Conservation (phyloP, 2,329 filamentous ascomycete species). For the Geoglossum cookeanum region DNA sequence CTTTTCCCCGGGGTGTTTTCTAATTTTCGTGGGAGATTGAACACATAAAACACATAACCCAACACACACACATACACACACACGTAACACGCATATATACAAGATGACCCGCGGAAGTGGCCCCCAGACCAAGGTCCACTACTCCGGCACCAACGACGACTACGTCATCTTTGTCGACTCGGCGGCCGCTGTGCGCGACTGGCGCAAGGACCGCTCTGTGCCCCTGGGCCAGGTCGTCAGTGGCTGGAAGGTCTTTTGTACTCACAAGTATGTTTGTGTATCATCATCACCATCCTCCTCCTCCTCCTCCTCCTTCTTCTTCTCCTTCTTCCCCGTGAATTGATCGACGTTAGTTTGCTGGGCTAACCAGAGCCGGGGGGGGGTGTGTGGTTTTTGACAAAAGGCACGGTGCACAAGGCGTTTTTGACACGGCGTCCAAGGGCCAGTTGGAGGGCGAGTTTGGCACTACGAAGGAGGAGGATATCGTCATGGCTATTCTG, state of each 20-base stretch:
- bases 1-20: too few relatives aligned
- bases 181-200: slow-evolving; percentile 23
- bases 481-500: slow-evolving; percentile 65
- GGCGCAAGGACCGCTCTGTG: slow-evolving; percentile 60
- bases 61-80: background rate
- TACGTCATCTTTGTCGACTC: slow-evolving; percentile 42
- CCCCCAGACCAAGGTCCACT: slow-evolving; percentile 60
- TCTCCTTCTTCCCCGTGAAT: too few relatives aligned
- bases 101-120: slow-evolving; percentile 55
- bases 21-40: too few relatives aligned
- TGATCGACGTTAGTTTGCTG: background rate
- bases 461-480: slow-evolving; percentile 59
- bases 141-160: slow-evolving; percentile 48
- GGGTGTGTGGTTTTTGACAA: too few relatives aligned
- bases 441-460: slow-evolving; percentile 67
- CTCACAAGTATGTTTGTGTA: slow-evolving; percentile 86
- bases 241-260: slow-evolving; percentile 75
- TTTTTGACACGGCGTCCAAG: slow-evolving; percentile 58
- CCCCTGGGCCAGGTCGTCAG: slow-evolving; percentile 73
- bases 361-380: too few relatives aligned
- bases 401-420: slow-evolving; percentile 78
- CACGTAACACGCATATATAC: background rate
- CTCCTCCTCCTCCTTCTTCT: background rate
- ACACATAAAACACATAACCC: too few relatives aligned
- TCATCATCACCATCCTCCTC: slow-evolving; percentile 28